Base-by-base conservation (phyloP, 148 eudicot species). In the Spergularia bocconei region DNA sequence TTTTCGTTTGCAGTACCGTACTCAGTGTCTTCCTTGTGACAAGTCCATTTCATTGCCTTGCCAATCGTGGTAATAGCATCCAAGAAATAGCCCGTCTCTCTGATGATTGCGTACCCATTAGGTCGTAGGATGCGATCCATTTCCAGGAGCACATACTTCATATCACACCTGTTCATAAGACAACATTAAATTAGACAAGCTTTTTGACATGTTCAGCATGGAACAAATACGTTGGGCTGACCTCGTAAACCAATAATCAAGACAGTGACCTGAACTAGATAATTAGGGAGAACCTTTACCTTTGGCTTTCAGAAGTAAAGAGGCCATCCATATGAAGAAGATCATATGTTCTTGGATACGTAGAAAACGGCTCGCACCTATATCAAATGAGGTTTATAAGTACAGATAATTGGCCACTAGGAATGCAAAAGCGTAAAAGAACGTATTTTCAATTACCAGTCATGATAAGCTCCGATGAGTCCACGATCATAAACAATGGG, bases 281-380 rank as follows among this genome's bases (percentile, higher is more conserved):
- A 19, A 52, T 4, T 4, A 67, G 11, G 17, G 15, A 4, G 9
- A 55, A 21, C 0, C 7, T 63, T 70, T 89, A 92, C 98, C 98
- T 92, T 33, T 95, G 92, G 82, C 90, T 89, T 86, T 95, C 98
- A 50, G 93, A 84, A 10, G 93, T 92, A 81, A 95, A 92, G 71
- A 90, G 89, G 48, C 89, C 89, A 73, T 92, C 97, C 12, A 86
- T 75, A 78, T 95, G 98, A 70, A 94, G 91, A 41, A 95, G 93
- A 84, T 95, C 98, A 53, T 95, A 95, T 7, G 98, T 95, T 60
- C 98, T 89, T 75, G 98, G 98, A 80, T 95, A 95, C 17, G 98
- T 92, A n/a, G 98, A 95, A 82, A 95, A 92, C 59, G 98, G 96
- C 83, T 95, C 98, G 62, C 98, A 95, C 98, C 98, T 95, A 60